Evolutionary conservation across 2,329 filamentous ascomycete genomes (phyloP).

Genomic region (Ophiobolus disseminans): DNA sequence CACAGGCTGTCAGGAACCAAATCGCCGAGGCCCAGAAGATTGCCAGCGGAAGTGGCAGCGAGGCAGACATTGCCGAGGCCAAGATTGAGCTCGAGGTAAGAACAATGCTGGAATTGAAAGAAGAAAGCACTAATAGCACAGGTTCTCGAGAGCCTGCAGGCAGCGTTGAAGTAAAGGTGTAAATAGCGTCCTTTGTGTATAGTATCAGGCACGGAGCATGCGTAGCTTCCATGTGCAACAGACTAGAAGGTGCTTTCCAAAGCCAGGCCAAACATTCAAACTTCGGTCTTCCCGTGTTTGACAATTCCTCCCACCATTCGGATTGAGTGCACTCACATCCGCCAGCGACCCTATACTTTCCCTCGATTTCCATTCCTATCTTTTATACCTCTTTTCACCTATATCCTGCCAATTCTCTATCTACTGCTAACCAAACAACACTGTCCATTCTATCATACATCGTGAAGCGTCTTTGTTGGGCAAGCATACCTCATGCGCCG

Average conservation of each 20-base stretch:
- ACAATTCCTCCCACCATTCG: conserved; percentile 5
- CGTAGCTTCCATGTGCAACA: conserved; percentile 39
- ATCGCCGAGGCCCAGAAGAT: conserved; percentile 97
- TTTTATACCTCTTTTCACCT: conserved; percentile 9
- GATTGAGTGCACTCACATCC: conserved; percentile 28
- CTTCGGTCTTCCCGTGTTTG: conserved; percentile 6
- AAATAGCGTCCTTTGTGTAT: conserved; percentile 51
- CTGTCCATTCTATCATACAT: neutral
- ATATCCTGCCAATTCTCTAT: conserved; percentile 3
- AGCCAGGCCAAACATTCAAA: conserved; percentile 32
- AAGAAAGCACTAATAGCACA: conserved; percentile 53
- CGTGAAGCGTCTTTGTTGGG: neutral
- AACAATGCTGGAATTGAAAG: conserved; percentile 12
- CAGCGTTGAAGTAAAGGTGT: conserved; percentile 76
- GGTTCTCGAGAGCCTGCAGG: conserved; percentile 85
- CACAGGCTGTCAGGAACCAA: conserved; percentile 79
- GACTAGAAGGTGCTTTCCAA: conserved; percentile 42
- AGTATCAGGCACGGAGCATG: conserved; percentile 39
- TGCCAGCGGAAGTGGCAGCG: conserved; percentile 85
- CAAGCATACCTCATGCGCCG: conserved; percentile 35
- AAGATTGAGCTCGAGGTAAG: conserved; percentile 98
- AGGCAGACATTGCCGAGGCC: conserved; percentile 97
- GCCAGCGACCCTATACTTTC: conserved; percentile 22
- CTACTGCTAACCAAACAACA: neutral
- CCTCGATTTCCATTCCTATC: conserved; percentile 24